Evolutionary conservation across 345 rosid species (phyloP).

Genomic region (Eucalyptus sideroxylon): DNA sequence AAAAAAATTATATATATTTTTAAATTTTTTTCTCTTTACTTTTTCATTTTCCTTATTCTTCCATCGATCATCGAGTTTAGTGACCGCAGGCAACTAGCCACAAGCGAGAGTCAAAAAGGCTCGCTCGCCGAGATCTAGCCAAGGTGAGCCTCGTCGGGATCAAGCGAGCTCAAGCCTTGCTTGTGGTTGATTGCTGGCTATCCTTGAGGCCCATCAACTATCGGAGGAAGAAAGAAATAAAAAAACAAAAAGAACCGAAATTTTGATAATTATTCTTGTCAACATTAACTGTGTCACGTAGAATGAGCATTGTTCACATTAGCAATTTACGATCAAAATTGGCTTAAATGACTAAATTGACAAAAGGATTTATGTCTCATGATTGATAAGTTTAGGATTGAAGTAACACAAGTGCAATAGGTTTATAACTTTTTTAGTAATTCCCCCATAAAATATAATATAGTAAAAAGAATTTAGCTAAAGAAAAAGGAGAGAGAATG

Average conservation of each 20-base stretch:
- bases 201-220: not conserved
- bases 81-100: rapidly evolving
- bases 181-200: not conserved
- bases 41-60: not conserved
- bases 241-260: rapidly evolving
- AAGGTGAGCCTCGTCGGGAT: not conserved
- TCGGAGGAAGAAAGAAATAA: not conserved
- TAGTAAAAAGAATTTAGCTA: not conserved
- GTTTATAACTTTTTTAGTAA: too few relatives aligned
- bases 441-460: too few relatives aligned
- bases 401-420: too few relatives aligned
- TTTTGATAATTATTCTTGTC: too few relatives aligned
- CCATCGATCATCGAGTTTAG: not conserved
- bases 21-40: rapidly evolving
- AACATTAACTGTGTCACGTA: too few relatives aligned
- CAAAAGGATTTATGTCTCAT: too few relatives aligned
- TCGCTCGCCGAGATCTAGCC: not conserved
- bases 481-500: too few relatives aligned
- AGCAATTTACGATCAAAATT: too few relatives aligned
- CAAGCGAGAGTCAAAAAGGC: not conserved
- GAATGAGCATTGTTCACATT: not conserved
- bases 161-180: not conserved
- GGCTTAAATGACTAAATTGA: not conserved
- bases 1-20: too few relatives aligned
- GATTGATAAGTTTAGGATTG: too few relatives aligned